Evolutionary conservation across 129 eudicot genomes (phyloP), one percentile per base, ranked within the genome.

Genomic region (Scalesia atractyloides): DNA sequence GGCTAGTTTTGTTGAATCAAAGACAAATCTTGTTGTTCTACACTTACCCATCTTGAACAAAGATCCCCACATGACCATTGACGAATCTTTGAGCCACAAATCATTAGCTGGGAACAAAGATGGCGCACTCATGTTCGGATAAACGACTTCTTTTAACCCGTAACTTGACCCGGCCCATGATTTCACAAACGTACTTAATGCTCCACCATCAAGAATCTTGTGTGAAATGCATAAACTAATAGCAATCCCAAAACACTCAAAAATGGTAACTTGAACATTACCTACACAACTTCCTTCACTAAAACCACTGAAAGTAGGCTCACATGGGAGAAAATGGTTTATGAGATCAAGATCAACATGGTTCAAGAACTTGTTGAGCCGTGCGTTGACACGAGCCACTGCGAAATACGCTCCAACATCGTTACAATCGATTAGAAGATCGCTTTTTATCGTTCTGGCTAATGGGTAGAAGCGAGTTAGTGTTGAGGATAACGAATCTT

Each of bases 151-250:
- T 3, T 70, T 48, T 3, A 70, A 51, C 43, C 82, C 76, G 12
- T 17, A 8, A 13, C 86, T 70, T 1, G 67, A 46, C 13, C 53
- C 66, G 1, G 86, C 81, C 97, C 97, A 91, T 16, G 65, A 48
- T 43, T 41, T 82, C 4, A 88, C 24, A 62, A 91, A 91, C 10
- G 73, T 72, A 65, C 74, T 78, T 16, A 91, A 72, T 5, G 86
- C 74, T 18, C 73, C 78, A 16, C 95, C 97, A 70, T 91, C 97
- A 54, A 86, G 81, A 78, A 91, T 68, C 47, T 83, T 85, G 53
- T 91, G 97, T 7, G 92, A 79, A 60, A 91, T 73, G 73, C 95
- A 87, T 34, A 91, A 20, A 16, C 84, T 88, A 69, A 91, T 77
- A 5, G 85, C 91, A 24, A 88, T 73, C 48, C 97, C 95, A 49